Conservation (phyloP, 2,329 filamentous ascomycete genomes). For the Alternaria panax region DNA sequence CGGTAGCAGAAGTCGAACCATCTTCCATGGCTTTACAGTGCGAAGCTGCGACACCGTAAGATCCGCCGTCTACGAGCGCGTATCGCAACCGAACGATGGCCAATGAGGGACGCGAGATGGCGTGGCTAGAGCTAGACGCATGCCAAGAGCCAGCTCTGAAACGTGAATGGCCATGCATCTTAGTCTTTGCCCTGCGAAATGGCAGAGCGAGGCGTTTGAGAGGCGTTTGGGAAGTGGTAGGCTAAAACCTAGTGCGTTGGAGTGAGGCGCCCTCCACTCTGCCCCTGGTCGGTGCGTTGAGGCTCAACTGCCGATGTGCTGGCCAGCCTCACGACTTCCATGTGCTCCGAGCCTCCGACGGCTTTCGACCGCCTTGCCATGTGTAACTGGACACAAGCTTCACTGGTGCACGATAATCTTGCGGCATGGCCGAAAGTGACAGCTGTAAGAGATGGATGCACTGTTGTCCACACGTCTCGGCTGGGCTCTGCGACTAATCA, state of each 20-base stretch:
- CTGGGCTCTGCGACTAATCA: slow-evolving; percentile 1
- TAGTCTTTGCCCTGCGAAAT: slow-evolving; percentile 28
- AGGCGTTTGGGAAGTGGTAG: slow-evolving; percentile 31
- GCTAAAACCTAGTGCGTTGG: slow-evolving; percentile 35
- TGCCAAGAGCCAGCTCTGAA: slow-evolving; percentile 34
- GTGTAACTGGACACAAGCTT: slow-evolving; percentile 13
- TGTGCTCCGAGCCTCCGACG: slow-evolving; percentile 5
- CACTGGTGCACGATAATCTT: slow-evolving; percentile 8
- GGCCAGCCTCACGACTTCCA: not conserved
- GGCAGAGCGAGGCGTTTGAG: slow-evolving; percentile 38
- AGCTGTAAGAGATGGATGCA: slow-evolving; percentile 21
- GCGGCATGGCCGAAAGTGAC: slow-evolving; percentile 23
- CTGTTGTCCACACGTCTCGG: slow-evolving; percentile 11
- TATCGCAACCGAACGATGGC: slow-evolving; percentile 41
- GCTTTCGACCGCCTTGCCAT: slow-evolving; percentile 5
- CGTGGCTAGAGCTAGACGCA: slow-evolving; percentile 23
- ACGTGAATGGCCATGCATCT: slow-evolving; percentile 37
- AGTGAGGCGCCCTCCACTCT: slow-evolving; percentile 23
- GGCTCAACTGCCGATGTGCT: slow-evolving; percentile 12
- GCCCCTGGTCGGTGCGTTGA: slow-evolving; percentile 11
- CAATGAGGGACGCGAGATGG: slow-evolving; percentile 32
- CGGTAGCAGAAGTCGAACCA: slow-evolving; percentile 48
- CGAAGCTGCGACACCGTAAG: slow-evolving; percentile 43
- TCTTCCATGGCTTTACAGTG: slow-evolving; percentile 29
- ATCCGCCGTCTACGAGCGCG: slow-evolving; percentile 35